Evolutionary conservation across 1,139 yeast genomes (phyloP), one percentile per base, ranked within the genome.

Genomic region (Blastobotrys malaysiensis): DNA sequence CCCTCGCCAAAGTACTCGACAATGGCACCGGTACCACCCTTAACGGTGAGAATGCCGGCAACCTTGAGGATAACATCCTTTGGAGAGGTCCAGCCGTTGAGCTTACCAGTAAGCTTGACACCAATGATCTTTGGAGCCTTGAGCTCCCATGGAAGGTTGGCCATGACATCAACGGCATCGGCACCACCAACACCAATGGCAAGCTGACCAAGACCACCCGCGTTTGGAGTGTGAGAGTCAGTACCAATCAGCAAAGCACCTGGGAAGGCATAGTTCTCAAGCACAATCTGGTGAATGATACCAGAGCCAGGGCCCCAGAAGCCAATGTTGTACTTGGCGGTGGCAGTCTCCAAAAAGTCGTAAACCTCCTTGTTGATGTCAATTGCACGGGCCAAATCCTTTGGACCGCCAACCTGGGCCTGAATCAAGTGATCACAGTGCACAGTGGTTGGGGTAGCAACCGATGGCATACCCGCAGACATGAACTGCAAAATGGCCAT

Each of bases 181-280:
- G 99, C 99, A 85, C 98, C 99, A 83, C 99, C 99, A 65, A 93
- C 98, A 84, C 98, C 99, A 71, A 93, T 93, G 68, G 98, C 98
- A 69, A 91, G 81, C 80, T 88, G 95, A 79, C 99, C 99, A 69
- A 93, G 82, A 77, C 98, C 99, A 82, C 99, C 98, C 65, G 98
- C 99, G 74, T 93, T 93, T 65, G 98, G 98, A 67, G 99, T 93
- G 79, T 93, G 98, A 48, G 98, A 91, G 77, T 93, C 99, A 61
- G 99, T 91, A 80, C 99, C 98, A 66, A 93, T 86, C 77, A 93
- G 83, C 74, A 93, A 79, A 64, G 93, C 93, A 81, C 98, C 98
- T 77, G 98, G 98, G 86, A 88, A 88, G 60, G 97, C 95, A 74
- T 88, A 93, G 83, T 93, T 93, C 79, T 93, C 99, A 73, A 93